These are phyloP conservation scores for Aureoboletus auriporus DNA, from an alignment of 768 basidiomycete species.

Conservation along the genomic window DNA sequence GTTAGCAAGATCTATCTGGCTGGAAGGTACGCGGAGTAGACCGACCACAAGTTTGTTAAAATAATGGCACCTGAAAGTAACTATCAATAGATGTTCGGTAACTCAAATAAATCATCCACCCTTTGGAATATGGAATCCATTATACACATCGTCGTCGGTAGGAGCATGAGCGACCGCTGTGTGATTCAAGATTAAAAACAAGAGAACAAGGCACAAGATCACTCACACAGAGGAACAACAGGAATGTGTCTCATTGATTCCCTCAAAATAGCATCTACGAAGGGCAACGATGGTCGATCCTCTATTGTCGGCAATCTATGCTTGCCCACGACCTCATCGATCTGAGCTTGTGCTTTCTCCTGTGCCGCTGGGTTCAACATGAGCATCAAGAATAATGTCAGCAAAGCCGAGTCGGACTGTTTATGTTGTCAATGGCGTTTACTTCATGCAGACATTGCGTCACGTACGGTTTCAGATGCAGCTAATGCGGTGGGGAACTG, in stretches of 20 bases:
- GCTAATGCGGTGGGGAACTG: background rate
- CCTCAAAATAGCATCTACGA: constrained; percentile 32
- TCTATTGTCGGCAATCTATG: background rate
- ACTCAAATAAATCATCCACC: no score
- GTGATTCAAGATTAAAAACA: background rate
- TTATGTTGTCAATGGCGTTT: no score
- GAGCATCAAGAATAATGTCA: no score
- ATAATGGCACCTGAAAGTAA: background rate
- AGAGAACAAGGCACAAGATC: background rate
- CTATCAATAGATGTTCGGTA: no score
- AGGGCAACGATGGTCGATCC: constrained; percentile 25
- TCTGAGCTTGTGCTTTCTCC: no score
- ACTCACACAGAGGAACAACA: constrained; percentile 5
- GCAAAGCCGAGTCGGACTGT: background rate
- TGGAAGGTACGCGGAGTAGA: background rate
- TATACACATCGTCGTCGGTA: background rate
- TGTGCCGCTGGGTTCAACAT: no score
- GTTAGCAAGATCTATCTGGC: background rate
- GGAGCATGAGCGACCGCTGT: constrained; percentile 9
- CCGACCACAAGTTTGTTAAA: constrained; percentile 27
- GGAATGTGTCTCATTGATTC: constrained; percentile 18
- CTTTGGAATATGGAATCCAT: no score
- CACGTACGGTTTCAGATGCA: constrained; percentile 1
- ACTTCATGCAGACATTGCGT: background rate
- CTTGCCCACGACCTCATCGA: no score